Percentiles rank a stretch among this genome's conserved stretches.
phyloP scores from a whole-genome alignment of 306 rosid genomes.

The Dicorynia guianensis region DNA sequence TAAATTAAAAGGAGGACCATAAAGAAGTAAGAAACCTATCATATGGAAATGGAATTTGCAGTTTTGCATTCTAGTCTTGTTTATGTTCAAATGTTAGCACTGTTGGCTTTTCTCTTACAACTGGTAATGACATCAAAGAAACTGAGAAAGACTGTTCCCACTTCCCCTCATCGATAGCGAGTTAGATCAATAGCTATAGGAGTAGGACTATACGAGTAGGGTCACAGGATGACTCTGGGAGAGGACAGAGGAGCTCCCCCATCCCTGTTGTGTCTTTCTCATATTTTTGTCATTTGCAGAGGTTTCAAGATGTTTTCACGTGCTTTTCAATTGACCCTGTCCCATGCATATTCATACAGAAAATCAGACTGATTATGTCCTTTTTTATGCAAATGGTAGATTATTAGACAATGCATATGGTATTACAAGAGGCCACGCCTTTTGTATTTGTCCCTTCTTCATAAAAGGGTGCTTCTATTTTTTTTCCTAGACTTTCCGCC shows the following conservation, averaged over 20 bases:
- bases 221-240: constrained; percentile 38
- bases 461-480: not conserved
- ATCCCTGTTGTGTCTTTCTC: constrained; percentile 18
- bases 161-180: constrained; percentile 28
- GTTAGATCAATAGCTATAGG: constrained; percentile 28
- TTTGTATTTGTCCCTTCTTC: constrained; percentile 41
- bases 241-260: constrained; percentile 42
- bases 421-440: constrained; percentile 27
- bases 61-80: not conserved
- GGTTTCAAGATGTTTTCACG: constrained; percentile 53
- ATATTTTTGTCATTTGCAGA: constrained; percentile 41
- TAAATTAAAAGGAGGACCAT: constrained; percentile 18
- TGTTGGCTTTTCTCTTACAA: constrained; percentile 13
- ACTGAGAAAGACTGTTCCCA: constrained; percentile 22
- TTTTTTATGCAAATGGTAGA: not conserved
- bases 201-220: constrained; percentile 29
- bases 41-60: constrained; percentile 17
- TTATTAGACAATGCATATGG: constrained; percentile 31
- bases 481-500: not conserved
- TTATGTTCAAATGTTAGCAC: constrained; percentile 23
- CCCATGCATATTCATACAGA: constrained; percentile 49
- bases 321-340: constrained; percentile 39
- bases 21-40: constrained; percentile 18
- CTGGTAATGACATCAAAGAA: constrained; percentile 9
- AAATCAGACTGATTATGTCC: constrained; percentile 39